Base-by-base conservation (phyloP, 2,329 filamentous ascomycete genomes). In the Periconia digitata region DNA sequence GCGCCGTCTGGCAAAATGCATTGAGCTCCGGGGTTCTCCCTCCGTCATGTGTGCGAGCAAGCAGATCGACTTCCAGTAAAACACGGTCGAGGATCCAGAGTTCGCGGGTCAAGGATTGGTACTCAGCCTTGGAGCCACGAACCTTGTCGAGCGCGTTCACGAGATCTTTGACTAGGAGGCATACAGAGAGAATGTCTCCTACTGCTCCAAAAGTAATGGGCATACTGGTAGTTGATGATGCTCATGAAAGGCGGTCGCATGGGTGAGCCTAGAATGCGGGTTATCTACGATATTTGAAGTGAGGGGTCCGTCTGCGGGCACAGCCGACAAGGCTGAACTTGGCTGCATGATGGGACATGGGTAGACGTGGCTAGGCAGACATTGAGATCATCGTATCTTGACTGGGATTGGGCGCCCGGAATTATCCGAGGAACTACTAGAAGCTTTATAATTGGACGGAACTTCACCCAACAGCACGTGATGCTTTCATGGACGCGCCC, bases 171-270 rank as follows among this genome's bases (percentile, higher is more conserved):
- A 64, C 54, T 2, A 70, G 27, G 4, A 64, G 43, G 35, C 48
- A 53, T 1, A 67, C 56, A 2, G 59, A 49, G 8, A 69, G 63
- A 8, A 70, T 62, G 42, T 69, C 66, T n/a, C 66, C 58, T 13
- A 65, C 51, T 3, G 60, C 57, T 6, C 65, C 63, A 40, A 69
- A 66, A 2, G 63, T 55, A 1, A 69, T 44, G 0, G 63, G 53
- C 49, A 54, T 54, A 24, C 2, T 35, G 37, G n/a, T 15, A 32
- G 10, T 32, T 15, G 3, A 10, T 32, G 10, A 7, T 13, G 8
- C 4, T 32, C 18, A 18, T 1, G 15, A 8, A 8, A 8, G 22
- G 12, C 7, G 8, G 3, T 17, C 8, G 32, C 10, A 18, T 38
- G 35, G 5, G n/a, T 12, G 35, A 12, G 27, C 10, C 27, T 32